Conservation (phyloP, 2,329 filamentous ascomycete species). For the Plectosphaerella sp. region DNA sequence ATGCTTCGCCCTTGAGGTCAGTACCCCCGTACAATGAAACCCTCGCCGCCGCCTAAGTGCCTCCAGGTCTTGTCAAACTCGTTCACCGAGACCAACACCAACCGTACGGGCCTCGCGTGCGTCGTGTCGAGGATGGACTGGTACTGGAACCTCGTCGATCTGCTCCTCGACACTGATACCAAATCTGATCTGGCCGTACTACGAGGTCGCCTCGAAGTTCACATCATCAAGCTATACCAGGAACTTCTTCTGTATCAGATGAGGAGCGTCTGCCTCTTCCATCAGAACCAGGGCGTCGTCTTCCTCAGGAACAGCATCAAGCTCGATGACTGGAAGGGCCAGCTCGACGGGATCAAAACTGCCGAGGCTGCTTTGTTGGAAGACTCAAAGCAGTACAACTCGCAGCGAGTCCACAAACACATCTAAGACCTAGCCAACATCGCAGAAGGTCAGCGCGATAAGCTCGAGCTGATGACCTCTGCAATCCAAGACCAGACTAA, state of each 20-base stretch:
- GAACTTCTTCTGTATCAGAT: slow-evolving; percentile 33
- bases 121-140: slow-evolving; percentile 30
- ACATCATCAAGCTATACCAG: slow-evolving; percentile 28
- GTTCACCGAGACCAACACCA: slow-evolving; percentile 16
- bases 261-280: slow-evolving; percentile 30
- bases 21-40: neutral
- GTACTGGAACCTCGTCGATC: slow-evolving; percentile 28
- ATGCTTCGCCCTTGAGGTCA: slow-evolving; percentile 26
- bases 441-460: neutral
- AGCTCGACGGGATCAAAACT: slow-evolving; percentile 19
- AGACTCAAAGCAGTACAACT: slow-evolving; percentile 11
- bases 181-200: slow-evolving; percentile 7
- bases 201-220: slow-evolving; percentile 9
- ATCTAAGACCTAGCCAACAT: slow-evolving; percentile 12
- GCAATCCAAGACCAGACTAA: slow-evolving; percentile 9
- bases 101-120: slow-evolving; percentile 27
- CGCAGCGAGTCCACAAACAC: slow-evolving; percentile 15
- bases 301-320: slow-evolving; percentile 24
- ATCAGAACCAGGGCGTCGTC: slow-evolving; percentile 18
- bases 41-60: neutral
- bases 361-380: slow-evolving; percentile 16
- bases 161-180: slow-evolving; percentile 19
- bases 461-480: neutral
- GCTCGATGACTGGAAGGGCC: slow-evolving; percentile 28
- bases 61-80: slow-evolving; percentile 23